Base-by-base conservation (phyloP, 768 basidiomycete genomes). In the Pulveroboletus sp. region DNA sequence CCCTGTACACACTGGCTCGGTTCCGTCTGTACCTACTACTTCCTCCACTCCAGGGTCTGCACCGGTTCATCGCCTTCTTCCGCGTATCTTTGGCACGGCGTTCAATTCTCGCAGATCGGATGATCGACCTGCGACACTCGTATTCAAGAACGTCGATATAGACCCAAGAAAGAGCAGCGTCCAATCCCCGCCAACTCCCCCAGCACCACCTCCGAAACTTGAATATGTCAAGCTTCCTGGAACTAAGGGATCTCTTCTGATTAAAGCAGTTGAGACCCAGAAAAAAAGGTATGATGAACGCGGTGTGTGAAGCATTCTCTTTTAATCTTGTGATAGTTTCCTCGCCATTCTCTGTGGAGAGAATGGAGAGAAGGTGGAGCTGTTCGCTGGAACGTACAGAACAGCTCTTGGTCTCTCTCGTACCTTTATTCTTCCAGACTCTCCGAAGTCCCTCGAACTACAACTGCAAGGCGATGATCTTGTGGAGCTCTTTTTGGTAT, bases 151-250 rank as follows among this genome's bases (percentile, higher is more conserved):
- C n/a, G 49, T 63, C 1, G 77, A 79, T 43, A 47, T 59, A 21
- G 80, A 82, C n/a, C 56, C 60, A 5, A 57, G 64, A 43, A 74
- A 67, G 53, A 67, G 65, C 28, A 45, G 55, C 2, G 52, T 66
- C 11, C 66, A 66, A 14, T 53, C 69, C 9, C 68, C 71, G 1
- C 46, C 68, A 3, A 60, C 74, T 8, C 67, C 75, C 4, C 83
- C 81, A 54, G 69, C 79, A 3, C 83, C 88, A 18, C 84, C 89
- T 9, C 88, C 89, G 1, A 92, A 93, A 65, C 69, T 94, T 35
- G 92, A 94, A 66, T 93, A 92, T 60, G 86, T 93, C 50, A 95
- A 95, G 69, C 77, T 95, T 9, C 92, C 93, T 3, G 87, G 92
- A 24, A 95, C 92, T 4, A 93, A 91, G 64, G 86, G 87, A 46